phyloP scores from a whole-genome alignment of 148 eudicot genomes.

The Fagopyrum homotropicum region DNA sequence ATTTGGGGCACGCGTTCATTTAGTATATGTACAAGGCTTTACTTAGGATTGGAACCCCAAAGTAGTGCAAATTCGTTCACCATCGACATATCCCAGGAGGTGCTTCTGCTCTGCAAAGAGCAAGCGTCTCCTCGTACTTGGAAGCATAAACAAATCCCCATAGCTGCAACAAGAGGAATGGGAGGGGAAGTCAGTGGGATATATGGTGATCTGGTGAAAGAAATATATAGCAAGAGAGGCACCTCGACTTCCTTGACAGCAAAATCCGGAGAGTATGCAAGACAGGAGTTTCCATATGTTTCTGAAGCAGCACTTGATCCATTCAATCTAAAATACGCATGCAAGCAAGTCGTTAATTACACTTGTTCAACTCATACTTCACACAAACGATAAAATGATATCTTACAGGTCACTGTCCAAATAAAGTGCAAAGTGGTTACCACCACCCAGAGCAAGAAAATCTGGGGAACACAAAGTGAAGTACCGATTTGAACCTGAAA shows the following conservation, averaged over 20 bases:
- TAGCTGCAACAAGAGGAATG: slow-evolving; percentile 38
- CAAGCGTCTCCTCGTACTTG: slow-evolving; percentile 59
- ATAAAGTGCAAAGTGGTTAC: slow-evolving; percentile 82
- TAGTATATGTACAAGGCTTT: slow-evolving; percentile 10
- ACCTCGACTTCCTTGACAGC: slow-evolving; percentile 92
- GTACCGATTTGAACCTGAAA: slow-evolving; percentile 81
- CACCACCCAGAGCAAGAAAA: slow-evolving; percentile 87
- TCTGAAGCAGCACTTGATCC: slow-evolving; percentile 94
- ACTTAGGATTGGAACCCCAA: background rate
- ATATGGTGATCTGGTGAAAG: background rate
- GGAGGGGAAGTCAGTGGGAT: background rate
- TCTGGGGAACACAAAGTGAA: slow-evolving; percentile 84
- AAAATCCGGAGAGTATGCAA: slow-evolving; percentile 59
- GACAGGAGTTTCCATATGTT: slow-evolving; percentile 88
- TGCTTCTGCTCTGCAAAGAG: slow-evolving; percentile 53
- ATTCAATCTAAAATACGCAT: slow-evolving; percentile 35
- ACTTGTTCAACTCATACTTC: background rate
- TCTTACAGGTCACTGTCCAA: slow-evolving; percentile 85
- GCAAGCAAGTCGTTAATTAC: background rate
- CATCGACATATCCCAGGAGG: slow-evolving; percentile 71
- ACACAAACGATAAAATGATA: background rate
- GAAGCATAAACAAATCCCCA: slow-evolving; percentile 97
- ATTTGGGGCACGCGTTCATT: slow-evolving; percentile 4
- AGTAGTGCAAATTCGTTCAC: slow-evolving; percentile 18
- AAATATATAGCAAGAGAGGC: background rate